Evolutionary conservation across 106 monocot genomes (phyloP), one percentile per base, ranked within the genome.

Genomic region (Chionographis japonica): DNA sequence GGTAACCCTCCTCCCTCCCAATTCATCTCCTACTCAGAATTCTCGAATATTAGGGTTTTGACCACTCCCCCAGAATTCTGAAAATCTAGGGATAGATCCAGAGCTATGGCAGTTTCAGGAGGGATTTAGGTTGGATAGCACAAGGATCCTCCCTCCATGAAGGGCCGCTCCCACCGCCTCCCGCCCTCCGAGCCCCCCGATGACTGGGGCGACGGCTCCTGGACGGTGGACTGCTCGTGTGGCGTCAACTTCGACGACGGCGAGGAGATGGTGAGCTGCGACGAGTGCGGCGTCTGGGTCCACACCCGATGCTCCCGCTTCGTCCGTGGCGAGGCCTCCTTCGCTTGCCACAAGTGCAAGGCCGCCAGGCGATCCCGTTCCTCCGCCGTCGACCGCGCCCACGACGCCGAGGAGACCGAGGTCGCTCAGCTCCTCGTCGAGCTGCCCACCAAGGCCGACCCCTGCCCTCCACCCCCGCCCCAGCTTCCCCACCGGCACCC

Each of bases 171-270:
- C 37, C 83, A 90, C 43, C 82, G 85, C 12, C 71, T 63, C 8
- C 72, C 83, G 10, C 59, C 70, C 11, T 70, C 80, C 39, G 79
- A 64, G 56, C 68, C 79, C 53, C 41, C 82, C 72, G 68, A 80
- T 60, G 89, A 90, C 74, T 98, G 97, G 97, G 87, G 77, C 12
- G 84, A 92, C 52, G 97, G 89, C 1, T 82, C 89, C 10, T 98
- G 97, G 97, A 98, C 92, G 38, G 97, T 98, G 40, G 97, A 92
- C 75, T 98, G 97, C 77, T 79, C 89, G n/a, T 98, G 97, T 78
- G 92, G 97, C 65, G 86, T 98, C 56, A 98, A 61, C 67, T 98
- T 85, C 77, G 97, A 98, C 72, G 97, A 98, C 67, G 97, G 97
- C 65, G 92, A 98, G 80, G 92, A 98, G 85, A 92, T 98, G 97